phyloP scores from a whole-genome alignment of 164 flowering plant genomes.

The Stephania cephalantha region DNA sequence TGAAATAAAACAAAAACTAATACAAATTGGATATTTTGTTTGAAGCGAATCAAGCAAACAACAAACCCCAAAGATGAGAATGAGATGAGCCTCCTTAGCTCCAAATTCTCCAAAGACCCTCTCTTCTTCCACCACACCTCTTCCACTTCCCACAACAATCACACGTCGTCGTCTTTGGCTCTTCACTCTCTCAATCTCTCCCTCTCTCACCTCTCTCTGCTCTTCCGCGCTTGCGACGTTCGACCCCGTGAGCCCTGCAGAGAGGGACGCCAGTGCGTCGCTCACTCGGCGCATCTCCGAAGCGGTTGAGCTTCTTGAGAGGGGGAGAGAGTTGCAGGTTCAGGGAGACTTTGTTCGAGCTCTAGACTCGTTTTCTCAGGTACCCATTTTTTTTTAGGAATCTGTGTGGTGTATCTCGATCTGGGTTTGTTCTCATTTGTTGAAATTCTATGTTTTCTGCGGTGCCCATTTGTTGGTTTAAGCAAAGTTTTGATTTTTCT shows the following conservation, averaged over 20 bases:
- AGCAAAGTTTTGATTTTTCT: not conserved
- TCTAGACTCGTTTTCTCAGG: slow-evolving; percentile 50
- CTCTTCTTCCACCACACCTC: not conserved
- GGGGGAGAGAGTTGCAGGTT: slow-evolving; percentile 58
- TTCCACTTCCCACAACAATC: slow-evolving; percentile 3
- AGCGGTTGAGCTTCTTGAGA: slow-evolving; percentile 50
- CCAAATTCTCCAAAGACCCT: slow-evolving; percentile 4
- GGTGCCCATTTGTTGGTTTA: slow-evolving; percentile 20
- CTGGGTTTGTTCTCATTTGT: too few species aligned
- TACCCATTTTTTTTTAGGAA: slow-evolving; percentile 1
- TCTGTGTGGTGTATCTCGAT: too few species aligned
- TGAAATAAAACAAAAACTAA: too few species aligned
- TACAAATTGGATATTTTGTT: too few species aligned
- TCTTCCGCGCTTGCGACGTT: slow-evolving; percentile 12
- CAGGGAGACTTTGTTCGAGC: slow-evolving; percentile 51
- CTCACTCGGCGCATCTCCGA: slow-evolving; percentile 33
- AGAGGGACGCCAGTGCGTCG: slow-evolving; percentile 36
- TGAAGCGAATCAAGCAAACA: too few species aligned
- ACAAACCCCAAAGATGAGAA: not conserved
- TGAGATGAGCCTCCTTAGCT: slow-evolving; percentile 1
- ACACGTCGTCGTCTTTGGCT: slow-evolving; percentile 25
- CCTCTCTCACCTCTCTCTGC: slow-evolving; percentile 13
- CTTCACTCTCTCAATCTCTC: slow-evolving; percentile 26
- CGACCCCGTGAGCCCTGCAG: slow-evolving; percentile 41
- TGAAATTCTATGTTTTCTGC: slow-evolving; percentile 26